Base-by-base conservation (phyloP, 2,329 filamentous ascomycete genomes). In the Diplodia sapinea region DNA sequence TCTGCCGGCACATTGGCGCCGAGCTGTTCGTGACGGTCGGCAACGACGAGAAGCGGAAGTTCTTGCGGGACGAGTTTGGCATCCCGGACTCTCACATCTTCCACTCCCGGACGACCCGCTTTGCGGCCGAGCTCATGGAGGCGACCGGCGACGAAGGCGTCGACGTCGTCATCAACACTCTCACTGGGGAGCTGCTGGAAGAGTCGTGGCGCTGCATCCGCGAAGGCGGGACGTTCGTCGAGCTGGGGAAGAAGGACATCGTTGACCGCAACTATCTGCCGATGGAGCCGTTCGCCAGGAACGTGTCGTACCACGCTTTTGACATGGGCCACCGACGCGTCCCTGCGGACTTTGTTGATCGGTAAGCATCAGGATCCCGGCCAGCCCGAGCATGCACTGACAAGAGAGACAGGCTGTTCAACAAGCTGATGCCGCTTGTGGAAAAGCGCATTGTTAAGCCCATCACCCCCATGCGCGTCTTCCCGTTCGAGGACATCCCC, bases 121-220 rank as follows among this genome's bases (percentile, higher is more conserved):
- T 80, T 61, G 52, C 55, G 1, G 20, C 63, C 0, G 71, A 69
- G 4, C 51, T 79, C 11, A 68, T 73, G 66, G 11, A 52, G 1
- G 66, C 59, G 1, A 80, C 78, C 0, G 66, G 71, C 12, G 74
- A 74, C 4, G 49, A 66, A 2, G 79, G 79, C 3, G 76, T 79
- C 23, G 78, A 80, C 33, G n/a, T 57, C 9, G 54, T 57, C 9
- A 64, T 77, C 56, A 77, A 77, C 68, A 67, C 67, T 17, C 54
- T 69, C 33, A 57, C 70, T 15, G 74, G 74, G 13, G 70, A 73
- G n/a, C 49, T 69, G 1, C 68, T 75, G 8, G 63, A 69, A 15
- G 77, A 77, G 0, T 81, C 78, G 0, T 85, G 74, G 71, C 69
- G 76, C 9, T 82, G 80, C 51, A 74, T 85, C 1, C 82, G 82